These are phyloP conservation scores for Solanum pinnatisectum DNA, from an alignment of 257 asterid species.

Conservation along the genomic window DNA sequence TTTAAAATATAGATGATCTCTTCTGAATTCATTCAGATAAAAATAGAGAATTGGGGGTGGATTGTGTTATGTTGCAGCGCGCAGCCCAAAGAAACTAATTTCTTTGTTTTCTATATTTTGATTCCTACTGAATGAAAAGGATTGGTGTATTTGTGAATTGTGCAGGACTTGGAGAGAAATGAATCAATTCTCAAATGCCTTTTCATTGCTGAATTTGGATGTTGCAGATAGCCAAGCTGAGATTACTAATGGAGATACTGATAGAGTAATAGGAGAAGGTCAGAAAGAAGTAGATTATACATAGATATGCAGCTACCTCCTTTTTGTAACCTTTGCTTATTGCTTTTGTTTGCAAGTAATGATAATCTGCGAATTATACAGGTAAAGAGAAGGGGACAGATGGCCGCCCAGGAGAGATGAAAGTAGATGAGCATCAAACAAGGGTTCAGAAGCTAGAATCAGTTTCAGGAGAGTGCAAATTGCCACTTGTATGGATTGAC, in stretches of 20 bases:
- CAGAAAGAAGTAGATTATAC: neutral
- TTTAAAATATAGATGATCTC: no score
- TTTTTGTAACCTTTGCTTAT: neutral
- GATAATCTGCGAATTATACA: conserved; percentile 11
- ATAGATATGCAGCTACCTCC: neutral
- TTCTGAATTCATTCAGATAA: neutral
- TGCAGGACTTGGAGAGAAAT: conserved; percentile 19
- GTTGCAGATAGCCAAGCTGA: conserved; percentile 27
- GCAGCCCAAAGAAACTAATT: neutral
- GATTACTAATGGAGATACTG: conserved; percentile 6
- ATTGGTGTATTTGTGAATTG: neutral
- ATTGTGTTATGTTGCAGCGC: neutral
- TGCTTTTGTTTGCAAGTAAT: neutral
- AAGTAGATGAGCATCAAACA: conserved; percentile 14
- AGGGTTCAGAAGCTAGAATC: conserved; percentile 16
- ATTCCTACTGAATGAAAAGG: neutral
- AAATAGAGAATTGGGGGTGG: no score
- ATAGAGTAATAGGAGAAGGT: conserved; percentile 13
- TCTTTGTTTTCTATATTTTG: neutral
- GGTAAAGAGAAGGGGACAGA: conserved; percentile 24
- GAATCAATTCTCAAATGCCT: conserved; percentile 54
- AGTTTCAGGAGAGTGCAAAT: conserved; percentile 28
- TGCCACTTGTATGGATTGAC: conserved; percentile 98
- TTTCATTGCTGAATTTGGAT: conserved; percentile 54
- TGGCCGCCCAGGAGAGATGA: conserved; percentile 15